A percentile compares a stretch with the other conserved stretches of the same genome.
Conservation (phyloP, 768 basidiomycete species). For the Tulasnella sp. region DNA sequence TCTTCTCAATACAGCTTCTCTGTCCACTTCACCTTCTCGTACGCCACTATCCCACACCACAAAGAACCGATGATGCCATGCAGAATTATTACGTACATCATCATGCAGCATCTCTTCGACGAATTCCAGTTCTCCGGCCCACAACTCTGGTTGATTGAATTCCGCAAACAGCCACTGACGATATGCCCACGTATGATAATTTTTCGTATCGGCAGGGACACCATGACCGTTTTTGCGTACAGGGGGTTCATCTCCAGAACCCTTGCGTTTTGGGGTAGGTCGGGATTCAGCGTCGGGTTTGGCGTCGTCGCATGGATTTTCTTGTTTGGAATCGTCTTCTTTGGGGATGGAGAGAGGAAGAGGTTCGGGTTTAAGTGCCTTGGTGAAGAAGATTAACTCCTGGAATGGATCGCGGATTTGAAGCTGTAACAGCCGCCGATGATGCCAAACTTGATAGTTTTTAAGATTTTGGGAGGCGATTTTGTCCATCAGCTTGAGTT, state of each 20-base stretch:
- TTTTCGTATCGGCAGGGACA: conserved; percentile 58
- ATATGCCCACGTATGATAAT: conserved; percentile 99
- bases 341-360: background rate
- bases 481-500: conserved; percentile 77
- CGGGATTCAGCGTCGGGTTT: background rate
- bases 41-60: conserved; percentile 61
- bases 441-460: conserved; percentile 98
- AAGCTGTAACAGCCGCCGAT: conserved; percentile 62
- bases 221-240: background rate
- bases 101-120: conserved; percentile 51
- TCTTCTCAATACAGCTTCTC: conserved; percentile 43
- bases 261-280: background rate
- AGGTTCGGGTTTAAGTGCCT: conserved; percentile 38
- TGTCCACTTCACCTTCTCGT: conserved; percentile 46
- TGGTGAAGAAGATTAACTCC: conserved; percentile 72
- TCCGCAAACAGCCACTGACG: conserved; percentile 86
- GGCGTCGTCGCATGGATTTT: background rate
- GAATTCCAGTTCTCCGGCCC: conserved; percentile 63
- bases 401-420: conserved; percentile 35
- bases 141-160: conserved; percentile 61
- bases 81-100: conserved; percentile 91
- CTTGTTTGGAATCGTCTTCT: background rate
- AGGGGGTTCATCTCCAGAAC: background rate
- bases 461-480: conserved; percentile 76
- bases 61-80: conserved; percentile 94